Evolutionary conservation across 176 grass and related monocot genomes (phyloP).

Genomic region (Thalia dealbata): DNA sequence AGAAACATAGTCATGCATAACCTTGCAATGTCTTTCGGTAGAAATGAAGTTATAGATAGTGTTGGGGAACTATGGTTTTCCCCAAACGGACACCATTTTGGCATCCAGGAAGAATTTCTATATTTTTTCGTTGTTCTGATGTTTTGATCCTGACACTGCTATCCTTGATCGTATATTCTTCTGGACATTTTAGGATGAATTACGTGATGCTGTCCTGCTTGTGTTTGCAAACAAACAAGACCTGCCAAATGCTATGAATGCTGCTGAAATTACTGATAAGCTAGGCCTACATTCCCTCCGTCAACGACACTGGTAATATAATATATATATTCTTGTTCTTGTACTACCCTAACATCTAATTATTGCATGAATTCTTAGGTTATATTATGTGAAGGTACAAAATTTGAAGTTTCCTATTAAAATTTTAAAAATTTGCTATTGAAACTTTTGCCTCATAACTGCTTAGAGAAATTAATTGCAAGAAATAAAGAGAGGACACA

Average conservation of each 20-base stretch:
- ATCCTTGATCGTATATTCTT: not conserved
- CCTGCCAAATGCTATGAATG: constrained; percentile 9
- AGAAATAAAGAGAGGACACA: too few relatives aligned
- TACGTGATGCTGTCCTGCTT: not conserved
- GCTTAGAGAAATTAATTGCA: too few relatives aligned
- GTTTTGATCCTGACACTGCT: not conserved
- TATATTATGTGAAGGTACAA: not conserved
- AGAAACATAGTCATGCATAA: too few relatives aligned
- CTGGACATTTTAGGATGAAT: not conserved
- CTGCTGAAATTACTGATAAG: constrained; percentile 8
- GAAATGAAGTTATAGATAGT: too few relatives aligned
- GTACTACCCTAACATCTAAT: not conserved
- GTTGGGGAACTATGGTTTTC: too few relatives aligned
- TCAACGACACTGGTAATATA: not conserved
- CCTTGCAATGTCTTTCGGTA: too few relatives aligned
- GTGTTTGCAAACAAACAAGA: constrained; percentile 10
- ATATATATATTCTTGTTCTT: not conserved
- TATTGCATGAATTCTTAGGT: not conserved
- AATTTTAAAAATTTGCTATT: too few relatives aligned
- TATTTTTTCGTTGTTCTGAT: not conserved
- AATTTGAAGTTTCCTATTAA: not conserved
- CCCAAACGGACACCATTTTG: too few relatives aligned
- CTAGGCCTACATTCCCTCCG: constrained; percentile 1
- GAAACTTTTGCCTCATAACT: too few relatives aligned
- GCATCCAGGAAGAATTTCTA: too few relatives aligned